Evolutionary conservation across 768 basidiomycete genomes (phyloP).

Genomic region (Leccinum boreale): DNA sequence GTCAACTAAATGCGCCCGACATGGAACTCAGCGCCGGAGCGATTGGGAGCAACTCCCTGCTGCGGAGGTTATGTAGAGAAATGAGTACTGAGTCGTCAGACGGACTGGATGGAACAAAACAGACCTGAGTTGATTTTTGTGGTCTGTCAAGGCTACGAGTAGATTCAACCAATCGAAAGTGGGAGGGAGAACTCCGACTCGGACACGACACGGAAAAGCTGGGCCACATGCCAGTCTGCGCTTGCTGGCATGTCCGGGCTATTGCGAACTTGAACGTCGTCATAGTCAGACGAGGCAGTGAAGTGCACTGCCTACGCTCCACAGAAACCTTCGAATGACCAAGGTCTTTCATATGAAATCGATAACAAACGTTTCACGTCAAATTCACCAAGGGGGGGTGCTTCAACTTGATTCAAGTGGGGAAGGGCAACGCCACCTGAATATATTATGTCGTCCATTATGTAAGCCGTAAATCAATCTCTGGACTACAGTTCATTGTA

Average conservation of each 20-base stretch:
- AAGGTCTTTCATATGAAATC: neutral
- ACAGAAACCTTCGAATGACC: neutral
- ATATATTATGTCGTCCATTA: no score
- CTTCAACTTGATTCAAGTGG: no score
- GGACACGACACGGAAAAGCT: neutral
- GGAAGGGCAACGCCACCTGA: no score
- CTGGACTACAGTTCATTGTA: no score
- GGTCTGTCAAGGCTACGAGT: neutral
- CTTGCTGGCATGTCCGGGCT: neutral
- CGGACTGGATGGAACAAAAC: neutral
- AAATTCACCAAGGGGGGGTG: neutral
- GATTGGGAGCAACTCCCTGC: neutral
- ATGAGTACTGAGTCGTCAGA: neutral
- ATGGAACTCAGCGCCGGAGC: neutral
- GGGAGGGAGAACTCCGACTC: neutral
- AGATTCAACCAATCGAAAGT: conserved; percentile 4
- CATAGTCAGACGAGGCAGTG: neutral
- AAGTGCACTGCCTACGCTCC: neutral
- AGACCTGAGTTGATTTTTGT: neutral
- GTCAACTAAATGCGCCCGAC: neutral
- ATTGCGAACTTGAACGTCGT: no score
- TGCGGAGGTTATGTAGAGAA: neutral
- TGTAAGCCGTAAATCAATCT: no score
- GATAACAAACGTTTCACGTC: neutral
- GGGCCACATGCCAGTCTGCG: neutral